phyloP scores from a whole-genome alignment of 1,139 yeast genomes.

The Kurtzmaniella natalensis region DNA sequence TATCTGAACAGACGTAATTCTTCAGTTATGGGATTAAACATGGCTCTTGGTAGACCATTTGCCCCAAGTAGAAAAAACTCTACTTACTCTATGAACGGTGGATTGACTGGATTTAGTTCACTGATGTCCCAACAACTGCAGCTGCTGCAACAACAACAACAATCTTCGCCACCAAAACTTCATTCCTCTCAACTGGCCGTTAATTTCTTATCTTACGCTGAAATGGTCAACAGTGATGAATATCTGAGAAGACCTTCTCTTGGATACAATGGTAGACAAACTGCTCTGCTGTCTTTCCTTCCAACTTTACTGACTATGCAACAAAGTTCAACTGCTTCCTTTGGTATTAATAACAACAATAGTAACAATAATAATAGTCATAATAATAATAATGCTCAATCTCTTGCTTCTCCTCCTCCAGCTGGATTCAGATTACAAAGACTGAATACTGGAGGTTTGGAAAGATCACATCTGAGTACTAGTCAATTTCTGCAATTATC shows the following conservation, averaged over 20 bases:
- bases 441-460: constrained; percentile 6
- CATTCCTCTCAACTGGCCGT: constrained; percentile 46
- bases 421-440: constrained; percentile 3
- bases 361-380: too few species aligned
- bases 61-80: constrained; percentile 42
- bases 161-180: constrained; percentile 37
- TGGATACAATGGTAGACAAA: constrained; percentile 13
- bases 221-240: constrained; percentile 65
- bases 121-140: constrained; percentile 9
- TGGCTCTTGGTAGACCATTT: constrained; percentile 52
- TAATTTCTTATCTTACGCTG: constrained; percentile 76
- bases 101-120: constrained; percentile 5
- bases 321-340: background rate
- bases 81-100: constrained; percentile 26
- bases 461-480: constrained; percentile 6
- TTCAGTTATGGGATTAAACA: constrained; percentile 53
- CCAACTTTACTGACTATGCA: constrained; percentile 17
- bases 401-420: constrained; percentile 4
- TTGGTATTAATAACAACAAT: too few species aligned
- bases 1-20: constrained; percentile 57
- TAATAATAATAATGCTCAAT: background rate
- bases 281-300: constrained; percentile 27
- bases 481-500: constrained; percentile 15
- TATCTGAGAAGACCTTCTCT: constrained; percentile 52
- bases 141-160: constrained; percentile 11